Evolutionary conservation across 495 filamentous ascomycete species (phyloP).

Genomic region (Podospora bellae-mahoneyi): DNA sequence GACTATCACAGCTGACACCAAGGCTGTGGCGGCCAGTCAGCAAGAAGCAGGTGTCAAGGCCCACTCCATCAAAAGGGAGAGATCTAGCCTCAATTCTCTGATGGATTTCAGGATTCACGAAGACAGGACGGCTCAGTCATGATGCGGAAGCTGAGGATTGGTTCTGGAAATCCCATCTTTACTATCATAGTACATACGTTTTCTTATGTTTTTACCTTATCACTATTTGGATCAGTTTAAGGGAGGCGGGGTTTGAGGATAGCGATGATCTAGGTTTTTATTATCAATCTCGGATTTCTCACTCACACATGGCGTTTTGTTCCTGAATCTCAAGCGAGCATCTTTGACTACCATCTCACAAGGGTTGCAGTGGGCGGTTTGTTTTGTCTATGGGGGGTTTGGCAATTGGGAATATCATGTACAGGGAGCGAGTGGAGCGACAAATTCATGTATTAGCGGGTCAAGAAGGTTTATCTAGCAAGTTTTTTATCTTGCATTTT

Average conservation of each 20-base stretch:
- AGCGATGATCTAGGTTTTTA: background rate
- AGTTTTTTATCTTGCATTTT: background rate
- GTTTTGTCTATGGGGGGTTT: background rate
- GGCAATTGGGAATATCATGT: background rate
- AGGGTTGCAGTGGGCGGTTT: background rate
- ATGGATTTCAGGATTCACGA: conserved; percentile 30
- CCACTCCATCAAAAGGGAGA: background rate
- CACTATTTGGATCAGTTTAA: background rate
- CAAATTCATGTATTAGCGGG: background rate
- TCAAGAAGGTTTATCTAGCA: background rate
- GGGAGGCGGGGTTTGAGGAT: background rate
- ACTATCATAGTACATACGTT: background rate
- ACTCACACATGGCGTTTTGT: background rate
- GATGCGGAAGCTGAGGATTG: background rate
- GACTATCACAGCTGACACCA: background rate
- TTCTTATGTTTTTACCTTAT: background rate
- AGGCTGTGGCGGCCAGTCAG: background rate
- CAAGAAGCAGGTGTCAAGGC: conserved; percentile 6
- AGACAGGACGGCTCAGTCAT: conserved; percentile 17
- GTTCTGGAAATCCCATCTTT: background rate
- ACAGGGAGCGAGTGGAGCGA: too few relatives aligned
- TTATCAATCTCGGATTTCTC: background rate
- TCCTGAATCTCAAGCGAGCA: background rate
- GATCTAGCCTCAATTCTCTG: background rate
- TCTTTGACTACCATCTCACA: background rate